phyloP scores from a whole-genome alignment of 768 basidiomycete species.

The Agrocybe pediades region DNA sequence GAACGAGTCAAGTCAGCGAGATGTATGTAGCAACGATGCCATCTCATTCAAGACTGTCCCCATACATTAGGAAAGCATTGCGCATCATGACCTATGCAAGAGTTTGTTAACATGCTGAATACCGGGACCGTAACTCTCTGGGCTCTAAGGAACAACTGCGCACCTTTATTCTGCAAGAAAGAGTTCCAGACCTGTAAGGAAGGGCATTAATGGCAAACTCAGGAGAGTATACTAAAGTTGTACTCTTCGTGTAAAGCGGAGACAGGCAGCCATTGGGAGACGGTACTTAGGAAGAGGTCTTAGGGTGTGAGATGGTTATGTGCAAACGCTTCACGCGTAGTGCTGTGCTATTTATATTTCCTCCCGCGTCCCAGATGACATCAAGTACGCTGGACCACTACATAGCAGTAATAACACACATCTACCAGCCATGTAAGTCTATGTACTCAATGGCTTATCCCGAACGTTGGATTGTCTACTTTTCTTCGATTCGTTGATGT shows the following conservation, averaged over 20 bases:
- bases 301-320: too few relatives aligned
- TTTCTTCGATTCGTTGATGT: too few relatives aligned
- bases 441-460: too few relatives aligned
- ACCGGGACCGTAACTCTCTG: too few relatives aligned
- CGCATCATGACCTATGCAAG: constrained; percentile 67
- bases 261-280: constrained; percentile 65
- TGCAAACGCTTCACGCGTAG: too few relatives aligned
- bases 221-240: background rate
- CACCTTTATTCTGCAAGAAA: constrained; percentile 75
- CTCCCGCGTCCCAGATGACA: too few relatives aligned
- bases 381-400: too few relatives aligned
- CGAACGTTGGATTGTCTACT: too few relatives aligned
- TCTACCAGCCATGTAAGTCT: too few relatives aligned
- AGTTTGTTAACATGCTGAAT: constrained; percentile 2
- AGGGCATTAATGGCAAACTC: background rate
- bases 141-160: constrained; percentile 8
- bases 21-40: constrained; percentile 6
- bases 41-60: constrained; percentile 9
- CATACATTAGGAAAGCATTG: constrained; percentile 80
- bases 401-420: too few relatives aligned
- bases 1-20: background rate
- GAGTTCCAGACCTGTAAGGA: constrained; percentile 74
- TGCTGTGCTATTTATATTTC: too few relatives aligned
- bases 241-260: constrained; percentile 70
- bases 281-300: too few relatives aligned